These are phyloP conservation scores for Akebia trifoliata DNA, from an alignment of 164 flowering plant genomes.

Conservation along the genomic window DNA sequence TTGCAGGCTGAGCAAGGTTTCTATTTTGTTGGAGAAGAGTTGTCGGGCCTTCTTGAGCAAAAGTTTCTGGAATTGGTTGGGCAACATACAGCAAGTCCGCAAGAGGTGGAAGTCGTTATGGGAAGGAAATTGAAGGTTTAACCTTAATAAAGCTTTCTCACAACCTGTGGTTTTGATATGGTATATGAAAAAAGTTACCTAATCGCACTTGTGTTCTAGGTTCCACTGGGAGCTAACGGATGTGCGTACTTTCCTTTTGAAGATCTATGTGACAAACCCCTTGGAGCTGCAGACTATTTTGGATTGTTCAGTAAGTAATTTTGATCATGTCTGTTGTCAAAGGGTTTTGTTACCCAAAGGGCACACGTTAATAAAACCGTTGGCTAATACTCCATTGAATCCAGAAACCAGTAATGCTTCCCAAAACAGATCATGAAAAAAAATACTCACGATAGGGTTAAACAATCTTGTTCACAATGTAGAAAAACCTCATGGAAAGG, in stretches of 20 bases:
- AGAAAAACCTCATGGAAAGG: neutral
- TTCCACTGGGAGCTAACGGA: conserved; percentile 84
- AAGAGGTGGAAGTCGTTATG: conserved; percentile 96
- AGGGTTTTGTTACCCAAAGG: too few relatives aligned
- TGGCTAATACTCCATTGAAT: too few relatives aligned
- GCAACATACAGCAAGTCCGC: conserved; percentile 42
- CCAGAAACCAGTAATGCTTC: too few relatives aligned
- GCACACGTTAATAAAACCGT: too few relatives aligned
- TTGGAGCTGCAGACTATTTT: conserved; percentile 98
- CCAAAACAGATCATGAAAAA: too few relatives aligned
- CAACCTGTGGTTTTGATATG: neutral
- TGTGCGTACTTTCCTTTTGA: conserved; percentile 90
- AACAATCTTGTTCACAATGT: too few relatives aligned
- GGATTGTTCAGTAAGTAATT: conserved; percentile 82
- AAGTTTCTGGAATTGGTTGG: conserved; percentile 72
- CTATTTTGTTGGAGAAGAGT: conserved; percentile 62
- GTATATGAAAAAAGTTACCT: neutral
- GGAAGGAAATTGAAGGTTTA: conserved; percentile 79
- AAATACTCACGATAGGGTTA: too few relatives aligned
- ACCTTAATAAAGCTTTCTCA: conserved; percentile 5
- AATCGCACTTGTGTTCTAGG: conserved; percentile 31
- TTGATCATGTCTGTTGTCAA: neutral
- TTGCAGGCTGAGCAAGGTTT: conserved; percentile 84
- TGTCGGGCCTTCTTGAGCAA: conserved; percentile 47
- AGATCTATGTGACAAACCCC: conserved; percentile 90